A percentile compares a stretch with the other conserved stretches of the same genome.
These are phyloP conservation scores for Fusarium concolor DNA, from an alignment of 2,329 filamentous ascomycete species.

Conservation along the genomic window DNA sequence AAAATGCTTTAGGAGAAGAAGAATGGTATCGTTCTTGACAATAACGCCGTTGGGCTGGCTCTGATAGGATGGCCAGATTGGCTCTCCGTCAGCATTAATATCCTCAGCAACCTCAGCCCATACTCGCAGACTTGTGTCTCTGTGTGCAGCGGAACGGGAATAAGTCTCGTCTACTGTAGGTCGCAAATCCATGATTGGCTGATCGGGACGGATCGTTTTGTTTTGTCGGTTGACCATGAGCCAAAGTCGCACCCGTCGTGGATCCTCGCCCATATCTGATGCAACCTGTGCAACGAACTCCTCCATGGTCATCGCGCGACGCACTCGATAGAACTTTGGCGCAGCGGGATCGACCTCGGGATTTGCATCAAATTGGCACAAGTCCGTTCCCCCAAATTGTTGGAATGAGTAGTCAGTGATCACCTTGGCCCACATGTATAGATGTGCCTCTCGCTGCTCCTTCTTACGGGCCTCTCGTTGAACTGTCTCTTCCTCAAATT, in stretches of 20 bases:
- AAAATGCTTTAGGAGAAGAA: slow-evolving; percentile 94
- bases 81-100: slow-evolving; percentile 73
- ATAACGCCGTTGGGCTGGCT: slow-evolving; percentile 67
- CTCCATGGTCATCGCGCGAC: slow-evolving; percentile 78
- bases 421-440: slow-evolving; percentile 88
- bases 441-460: slow-evolving; percentile 92
- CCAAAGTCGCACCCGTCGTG: slow-evolving; percentile 84
- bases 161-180: slow-evolving; percentile 81
- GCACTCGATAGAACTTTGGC: slow-evolving; percentile 77
- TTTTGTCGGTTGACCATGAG: slow-evolving; percentile 99
- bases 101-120: slow-evolving; percentile 86
- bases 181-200: slow-evolving; percentile 80
- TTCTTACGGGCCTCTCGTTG: slow-evolving; percentile 81
- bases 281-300: slow-evolving; percentile 81
- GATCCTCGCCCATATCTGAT: slow-evolving; percentile 73
- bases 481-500: slow-evolving; percentile 84
- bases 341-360: slow-evolving; percentile 74
- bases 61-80: slow-evolving; percentile 76
- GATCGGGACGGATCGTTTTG: slow-evolving; percentile 92
- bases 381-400: slow-evolving; percentile 84
- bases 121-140: slow-evolving; percentile 80
- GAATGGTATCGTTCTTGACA: slow-evolving; percentile 72
- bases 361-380: slow-evolving; percentile 75
- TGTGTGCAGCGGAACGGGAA: slow-evolving; percentile 63
- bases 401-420: slow-evolving; percentile 86